Conservation (phyloP, 2,329 filamentous ascomycete genomes). For the Aspergillus sergii region DNA sequence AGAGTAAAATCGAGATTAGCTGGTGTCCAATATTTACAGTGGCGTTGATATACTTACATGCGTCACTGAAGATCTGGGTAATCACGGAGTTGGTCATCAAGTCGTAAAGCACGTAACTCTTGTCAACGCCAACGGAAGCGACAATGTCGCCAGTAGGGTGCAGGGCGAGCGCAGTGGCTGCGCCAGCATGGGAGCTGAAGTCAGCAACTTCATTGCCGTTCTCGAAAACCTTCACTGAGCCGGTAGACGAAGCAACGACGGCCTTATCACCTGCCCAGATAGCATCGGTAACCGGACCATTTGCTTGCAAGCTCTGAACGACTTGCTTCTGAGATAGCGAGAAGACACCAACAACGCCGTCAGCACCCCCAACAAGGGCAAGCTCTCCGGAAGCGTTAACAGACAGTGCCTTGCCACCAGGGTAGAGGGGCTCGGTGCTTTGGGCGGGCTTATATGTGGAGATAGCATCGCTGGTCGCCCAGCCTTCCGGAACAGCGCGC, state of each 20-base stretch:
- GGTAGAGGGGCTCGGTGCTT: conserved; percentile 60
- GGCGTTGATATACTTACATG: conserved; percentile 59
- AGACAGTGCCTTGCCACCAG: conserved; percentile 60
- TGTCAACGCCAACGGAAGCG: conserved; percentile 86
- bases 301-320: conserved; percentile 65
- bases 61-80: conserved; percentile 77
- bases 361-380: conserved; percentile 73
- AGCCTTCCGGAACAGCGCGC: conserved; percentile 79
- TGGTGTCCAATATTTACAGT: conserved; percentile 12
- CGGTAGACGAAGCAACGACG: conserved; percentile 73
- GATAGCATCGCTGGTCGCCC: conserved; percentile 77
- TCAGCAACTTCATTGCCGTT: conserved; percentile 68
- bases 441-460: conserved; percentile 58
- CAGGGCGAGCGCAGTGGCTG: conserved; percentile 73
- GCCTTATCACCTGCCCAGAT: conserved; percentile 65
- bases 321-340: conserved; percentile 77
- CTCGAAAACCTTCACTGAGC: conserved; percentile 78
- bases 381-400: conserved; percentile 64
- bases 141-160: conserved; percentile 83
- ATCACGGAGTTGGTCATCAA: conserved; percentile 67
- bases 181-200: conserved; percentile 80
- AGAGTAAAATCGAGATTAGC: conserved; percentile 21
- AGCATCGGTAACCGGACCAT: conserved; percentile 68
- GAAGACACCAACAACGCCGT: conserved; percentile 76
- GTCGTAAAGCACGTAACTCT: conserved; percentile 91